Evolutionary conservation across 2,329 filamentous ascomycete species (phyloP), one percentile per base, ranked within the genome.

Genomic region (Colletotrichum chrysophilum): DNA sequence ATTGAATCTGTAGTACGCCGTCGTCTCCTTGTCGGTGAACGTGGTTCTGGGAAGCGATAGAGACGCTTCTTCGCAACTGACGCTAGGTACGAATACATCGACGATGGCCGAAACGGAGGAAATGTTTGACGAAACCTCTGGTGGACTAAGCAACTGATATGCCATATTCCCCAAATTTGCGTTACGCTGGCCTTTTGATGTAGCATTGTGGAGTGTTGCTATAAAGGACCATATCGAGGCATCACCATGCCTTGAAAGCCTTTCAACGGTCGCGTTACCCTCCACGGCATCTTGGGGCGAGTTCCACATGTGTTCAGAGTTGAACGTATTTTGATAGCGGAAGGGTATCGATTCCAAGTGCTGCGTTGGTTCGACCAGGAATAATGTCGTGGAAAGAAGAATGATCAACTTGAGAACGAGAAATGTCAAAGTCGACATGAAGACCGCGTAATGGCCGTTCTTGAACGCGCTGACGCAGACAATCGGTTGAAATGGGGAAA

Each of bases 271-370:
- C n/a, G n/a, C n/a, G n/a, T n/a, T n/a, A n/a, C n/a, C n/a, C n/a
- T n/a, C n/a, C n/a, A n/a, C n/a, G n/a, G 26, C 26, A 26, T 26
- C 26, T 26, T 4, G 4, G 2, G 26, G 34, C 14, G 36, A 43
- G 7, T 10, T 43, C 38, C 38, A n/a, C 16, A 48, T 48, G 4
- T 3, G 1, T 1, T 12, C 9, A 12, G 18, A 0, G 5, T 48
- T 6, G 9, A 48, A 48, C 0, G 9, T 4, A 1, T 12, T 48
- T 0, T 48, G 38, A 0, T 48, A n/a, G n/a, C n/a, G n/a, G n/a
- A n/a, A n/a, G n/a, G n/a, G n/a, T n/a, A n/a, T n/a, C n/a, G n/a
- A n/a, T n/a, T n/a, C n/a, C n/a, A n/a, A n/a, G 4, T 21, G 43
- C 43, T n/a, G 21, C 10, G 43, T 52, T 2, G 10, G 10, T 13